Base-by-base conservation (phyloP, 441 rosid genomes). In the Gossypium aridum region DNA sequence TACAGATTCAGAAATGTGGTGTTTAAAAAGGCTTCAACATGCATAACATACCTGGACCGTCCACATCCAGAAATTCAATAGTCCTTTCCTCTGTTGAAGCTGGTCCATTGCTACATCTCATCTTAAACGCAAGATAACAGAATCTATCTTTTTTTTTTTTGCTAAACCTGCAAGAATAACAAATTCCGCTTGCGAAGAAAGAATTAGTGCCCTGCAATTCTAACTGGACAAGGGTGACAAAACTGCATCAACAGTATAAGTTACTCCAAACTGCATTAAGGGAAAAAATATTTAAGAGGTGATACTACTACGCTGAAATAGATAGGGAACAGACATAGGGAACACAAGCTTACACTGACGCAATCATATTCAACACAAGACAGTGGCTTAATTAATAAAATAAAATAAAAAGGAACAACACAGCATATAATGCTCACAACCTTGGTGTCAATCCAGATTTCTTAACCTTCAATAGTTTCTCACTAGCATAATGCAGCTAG, bases 41-140 rank as follows among this genome's bases (percentile, higher is more conserved):
- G 17, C 45, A 53, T n/a, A 47, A 69, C 25, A 69, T 49, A 69
- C 73, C 73, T 69, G n/a, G 47, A 53, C 39, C 53, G 57, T 53
- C 73, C 60, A 53, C 22, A 26, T 53, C 26, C 7, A 26, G 19
- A 14, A 22, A 25, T 45, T 68, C 19, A 68, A 7, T n/a, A 62
- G 34, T 60, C 37, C 17, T 59, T 59, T 59, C 16, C 9, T 60
- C 26, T 31, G 25, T 23, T 68, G 34, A 47, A 68, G 23, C 60
- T 49, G 72, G 43, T 7, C 43, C 43, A 37, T 37, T 37, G 43
- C 43, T 37, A 37, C 39, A 54, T 16, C 45, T 49, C 7, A n/a
- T 25, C 16, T 17, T 10, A n/a, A 47, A 49, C 7, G 6, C 10
- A 12, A 3, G 37, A 47, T 49, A 37, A 49, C 9, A 20, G 20